Evolutionary conservation across 495 filamentous ascomycete species (phyloP).

Genomic region (Platismatia glauca): DNA sequence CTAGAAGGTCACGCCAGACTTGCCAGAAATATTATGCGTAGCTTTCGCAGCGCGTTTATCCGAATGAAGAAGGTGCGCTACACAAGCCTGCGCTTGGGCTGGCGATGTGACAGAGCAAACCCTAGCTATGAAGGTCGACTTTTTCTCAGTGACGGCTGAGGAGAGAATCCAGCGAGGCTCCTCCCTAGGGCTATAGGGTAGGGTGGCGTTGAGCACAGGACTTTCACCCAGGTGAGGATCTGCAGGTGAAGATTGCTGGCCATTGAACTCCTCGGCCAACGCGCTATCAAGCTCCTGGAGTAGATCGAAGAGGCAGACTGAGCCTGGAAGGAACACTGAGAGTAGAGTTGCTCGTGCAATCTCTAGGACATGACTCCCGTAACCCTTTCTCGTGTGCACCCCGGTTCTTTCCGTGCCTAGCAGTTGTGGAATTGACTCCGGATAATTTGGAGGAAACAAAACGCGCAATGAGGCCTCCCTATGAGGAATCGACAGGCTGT

Average conservation of each 20-base stretch:
- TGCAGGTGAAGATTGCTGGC: slow-evolving; percentile 1
- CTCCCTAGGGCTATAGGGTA: neutral
- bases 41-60: slow-evolving; percentile 78
- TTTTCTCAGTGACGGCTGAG: slow-evolving; percentile 64
- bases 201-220: neutral
- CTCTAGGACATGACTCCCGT: slow-evolving; percentile 56
- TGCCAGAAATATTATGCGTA: slow-evolving; percentile 90
- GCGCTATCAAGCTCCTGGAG: slow-evolving; percentile 39
- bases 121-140: slow-evolving; percentile 80
- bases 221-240: slow-evolving; percentile 14
- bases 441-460: slow-evolving; percentile 64
- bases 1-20: too few relatives aligned
- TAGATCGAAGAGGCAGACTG: slow-evolving; percentile 81
- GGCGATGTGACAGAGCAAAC: slow-evolving; percentile 56
- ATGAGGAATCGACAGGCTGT: slow-evolving; percentile 37
- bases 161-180: slow-evolving; percentile 65
- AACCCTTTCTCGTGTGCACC: slow-evolving; percentile 45
- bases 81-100: slow-evolving; percentile 55
- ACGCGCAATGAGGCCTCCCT: slow-evolving; percentile 46
- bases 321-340: slow-evolving; percentile 57
- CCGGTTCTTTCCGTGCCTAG: slow-evolving; percentile 50
- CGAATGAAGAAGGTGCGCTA: slow-evolving; percentile 63
- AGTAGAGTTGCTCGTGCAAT: slow-evolving; percentile 57
- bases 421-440: slow-evolving; percentile 57
- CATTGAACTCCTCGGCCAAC: slow-evolving; percentile 17